Evolutionary conservation across 805 yeast species (phyloP), one percentile per base, ranked within the genome.

Genomic region (Myxozyma melibiosi): DNA sequence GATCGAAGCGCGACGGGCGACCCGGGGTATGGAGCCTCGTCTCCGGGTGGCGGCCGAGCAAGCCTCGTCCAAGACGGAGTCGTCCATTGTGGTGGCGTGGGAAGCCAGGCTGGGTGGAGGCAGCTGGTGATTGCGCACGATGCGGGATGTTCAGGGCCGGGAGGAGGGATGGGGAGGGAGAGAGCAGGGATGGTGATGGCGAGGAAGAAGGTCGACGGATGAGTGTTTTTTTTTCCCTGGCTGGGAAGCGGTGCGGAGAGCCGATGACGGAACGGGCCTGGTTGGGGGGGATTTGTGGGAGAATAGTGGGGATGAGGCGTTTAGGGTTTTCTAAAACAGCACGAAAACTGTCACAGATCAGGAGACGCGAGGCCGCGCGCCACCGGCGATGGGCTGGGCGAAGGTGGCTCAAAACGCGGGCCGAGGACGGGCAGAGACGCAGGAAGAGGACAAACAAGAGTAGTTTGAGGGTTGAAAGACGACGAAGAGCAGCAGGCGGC

Each of bases 1-100:
- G 48, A 56, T 44, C 35, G 60, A 56, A 11, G 60, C 60, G 20
- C 60, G 52, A 16, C 60, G 45, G 34, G 42, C 16, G 34, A 44
- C 42, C 43, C 30, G 47, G 14, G 53, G 52, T 30, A 28, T 27
- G 31, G 50, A 13, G 35, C 20, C n/a, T 27, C 51, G 18, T 20
- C 24, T 24, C 18, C 50, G 55, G 28, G 35, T 13, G 14, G 20
- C 13, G 13, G 49, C 45, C 30, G 49, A 35, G 22, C 45, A 45
- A 27, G 48, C 53, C 35, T 46, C 33, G 40, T 51, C 55, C 30
- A 51, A 31, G 25, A 42, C 57, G 20, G 51, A 16, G 38, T 55
- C 54, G 35, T 49, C 55, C 54, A 49, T 50, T 16, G 25, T 20
- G 51, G 31, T 24, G 43, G 44, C 14, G 22, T 11, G 22, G 27